Percentiles rank a stretch among this genome's conserved stretches.
Evolutionary conservation across 2,329 filamentous ascomycete species (phyloP).

Genomic region (Colletotrichum graminicola): DNA sequence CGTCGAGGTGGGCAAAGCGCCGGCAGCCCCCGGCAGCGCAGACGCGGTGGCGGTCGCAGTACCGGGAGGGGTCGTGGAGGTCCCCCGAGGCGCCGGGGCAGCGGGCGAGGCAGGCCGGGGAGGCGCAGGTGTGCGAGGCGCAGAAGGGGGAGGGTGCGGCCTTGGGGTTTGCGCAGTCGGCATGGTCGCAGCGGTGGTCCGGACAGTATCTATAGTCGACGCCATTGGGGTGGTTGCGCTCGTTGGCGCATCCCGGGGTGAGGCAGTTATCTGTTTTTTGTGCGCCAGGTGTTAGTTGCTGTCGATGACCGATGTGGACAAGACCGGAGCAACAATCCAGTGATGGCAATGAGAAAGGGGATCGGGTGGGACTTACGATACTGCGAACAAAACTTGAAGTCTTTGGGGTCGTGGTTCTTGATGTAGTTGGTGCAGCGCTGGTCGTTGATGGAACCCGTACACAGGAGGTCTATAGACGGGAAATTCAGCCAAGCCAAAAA

Average conservation of each 20-base stretch:
- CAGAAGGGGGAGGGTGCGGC: slow-evolving; percentile 43
- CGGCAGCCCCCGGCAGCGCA: slow-evolving; percentile 45
- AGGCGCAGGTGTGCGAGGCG: slow-evolving; percentile 47
- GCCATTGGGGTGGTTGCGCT: slow-evolving; percentile 41
- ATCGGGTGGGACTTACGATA: slow-evolving; percentile 23
- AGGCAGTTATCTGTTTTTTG: slow-evolving; percentile 48
- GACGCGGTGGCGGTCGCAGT: slow-evolving; percentile 49
- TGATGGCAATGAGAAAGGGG: too few relatives aligned
- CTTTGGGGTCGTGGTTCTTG: slow-evolving; percentile 39
- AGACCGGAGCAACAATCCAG: neutral
- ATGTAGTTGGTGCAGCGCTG: slow-evolving; percentile 36
- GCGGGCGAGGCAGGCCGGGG: slow-evolving; percentile 45
- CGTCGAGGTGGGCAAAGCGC: slow-evolving; percentile 47
- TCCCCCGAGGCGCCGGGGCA: slow-evolving; percentile 42
- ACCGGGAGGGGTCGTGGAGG: slow-evolving; percentile 42
- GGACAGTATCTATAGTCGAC: slow-evolving; percentile 46
- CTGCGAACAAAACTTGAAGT: slow-evolving; percentile 38
- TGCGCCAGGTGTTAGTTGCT: slow-evolving; percentile 11
- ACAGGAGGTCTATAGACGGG: slow-evolving; percentile 25
- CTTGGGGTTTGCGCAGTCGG: slow-evolving; percentile 44
- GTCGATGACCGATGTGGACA: neutral
- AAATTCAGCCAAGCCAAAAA: neutral
- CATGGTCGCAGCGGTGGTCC: slow-evolving; percentile 47
- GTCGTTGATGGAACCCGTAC: slow-evolving; percentile 29
- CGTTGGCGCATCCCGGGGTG: slow-evolving; percentile 44